Evolutionary conservation across 148 eudicot species (phyloP).

Genomic region (Diospyros lotus): DNA sequence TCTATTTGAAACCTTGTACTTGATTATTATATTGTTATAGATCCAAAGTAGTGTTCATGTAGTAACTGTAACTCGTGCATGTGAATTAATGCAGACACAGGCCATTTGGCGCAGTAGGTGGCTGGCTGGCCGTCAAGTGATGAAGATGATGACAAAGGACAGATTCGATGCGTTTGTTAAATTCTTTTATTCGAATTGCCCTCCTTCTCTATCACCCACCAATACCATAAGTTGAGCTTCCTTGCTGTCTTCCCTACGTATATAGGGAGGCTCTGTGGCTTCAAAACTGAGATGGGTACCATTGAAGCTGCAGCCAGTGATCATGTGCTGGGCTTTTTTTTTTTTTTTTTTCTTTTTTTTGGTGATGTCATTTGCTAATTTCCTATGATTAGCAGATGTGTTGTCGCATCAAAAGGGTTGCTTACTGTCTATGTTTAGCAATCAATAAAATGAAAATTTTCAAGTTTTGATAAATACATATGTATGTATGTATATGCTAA

Average conservation of each 20-base stretch:
- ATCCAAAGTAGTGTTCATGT: no score
- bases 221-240: no score
- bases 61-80: neutral
- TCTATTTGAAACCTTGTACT: no score
- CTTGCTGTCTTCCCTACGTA: no score
- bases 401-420: neutral
- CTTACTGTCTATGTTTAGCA: neutral
- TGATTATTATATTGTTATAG: no score
- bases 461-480: no score
- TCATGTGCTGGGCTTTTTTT: neutral
- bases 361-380: no score
- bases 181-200: slow-evolving; percentile 13
- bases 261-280: no score
- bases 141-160: neutral
- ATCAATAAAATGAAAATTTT: neutral
- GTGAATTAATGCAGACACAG: slow-evolving; percentile 9
- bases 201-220: neutral
- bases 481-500: no score
- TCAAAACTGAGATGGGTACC: neutral
- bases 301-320: neutral
- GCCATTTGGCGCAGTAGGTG: neutral
- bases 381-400: neutral
- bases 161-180: slow-evolving; percentile 1
- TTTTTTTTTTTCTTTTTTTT: neutral
- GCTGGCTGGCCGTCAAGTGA: neutral